Evolutionary conservation across 1,284 basidiomycete species (phyloP).

Genomic region (Vanrija sp.): DNA sequence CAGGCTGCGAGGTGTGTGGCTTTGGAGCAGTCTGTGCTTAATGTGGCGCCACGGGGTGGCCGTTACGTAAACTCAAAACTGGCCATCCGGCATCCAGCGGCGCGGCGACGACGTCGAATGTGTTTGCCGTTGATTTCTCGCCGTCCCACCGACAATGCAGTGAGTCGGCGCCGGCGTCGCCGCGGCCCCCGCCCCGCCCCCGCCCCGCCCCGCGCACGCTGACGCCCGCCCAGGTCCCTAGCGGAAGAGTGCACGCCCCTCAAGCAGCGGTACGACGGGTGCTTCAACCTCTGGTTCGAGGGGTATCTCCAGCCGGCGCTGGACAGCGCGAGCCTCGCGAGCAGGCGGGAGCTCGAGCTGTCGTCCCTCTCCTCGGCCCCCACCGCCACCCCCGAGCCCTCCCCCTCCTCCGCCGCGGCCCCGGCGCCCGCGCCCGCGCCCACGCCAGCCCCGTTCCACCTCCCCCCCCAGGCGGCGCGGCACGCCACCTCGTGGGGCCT

Average conservation of each 20-base stretch:
- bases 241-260: constrained; percentile 71
- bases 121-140: too few relatives aligned
- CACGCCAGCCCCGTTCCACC: not conserved
- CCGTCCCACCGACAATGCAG: too few relatives aligned
- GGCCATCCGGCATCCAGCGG: too few relatives aligned
- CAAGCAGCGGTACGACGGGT: constrained; percentile 83
- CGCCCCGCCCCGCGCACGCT: too few relatives aligned
- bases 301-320: constrained; percentile 75
- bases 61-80: too few relatives aligned
- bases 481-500: constrained; percentile 25
- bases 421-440: not conserved
- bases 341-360: not conserved
- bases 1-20: too few relatives aligned
- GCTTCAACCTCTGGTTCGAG: constrained; percentile 96
- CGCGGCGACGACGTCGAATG: too few relatives aligned
- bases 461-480: not conserved
- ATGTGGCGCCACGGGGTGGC: too few relatives aligned
- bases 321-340: constrained; percentile 15
- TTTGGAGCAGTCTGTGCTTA: too few relatives aligned
- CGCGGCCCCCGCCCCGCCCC: too few relatives aligned
- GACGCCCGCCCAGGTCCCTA: constrained; percentile 10
- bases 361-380: not conserved
- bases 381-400: constrained; percentile 4
- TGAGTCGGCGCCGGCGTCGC: too few relatives aligned
- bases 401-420: not conserved